Conservation (phyloP, 1,284 basidiomycete species). For the Cryptococcus neoformans region DNA sequence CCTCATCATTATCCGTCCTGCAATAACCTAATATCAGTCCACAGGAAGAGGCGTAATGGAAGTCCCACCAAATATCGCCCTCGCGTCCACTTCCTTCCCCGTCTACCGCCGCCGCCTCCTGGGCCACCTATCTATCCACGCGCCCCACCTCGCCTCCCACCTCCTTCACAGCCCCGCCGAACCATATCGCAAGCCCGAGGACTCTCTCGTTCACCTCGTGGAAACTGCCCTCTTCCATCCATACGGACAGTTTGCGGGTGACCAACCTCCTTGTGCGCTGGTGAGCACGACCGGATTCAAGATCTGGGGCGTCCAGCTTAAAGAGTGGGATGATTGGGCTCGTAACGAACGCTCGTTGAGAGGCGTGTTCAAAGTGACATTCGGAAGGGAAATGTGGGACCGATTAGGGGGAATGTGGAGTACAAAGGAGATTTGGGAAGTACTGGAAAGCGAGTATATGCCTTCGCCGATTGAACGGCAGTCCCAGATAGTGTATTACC, state of each 20-base stretch:
- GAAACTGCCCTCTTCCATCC: neutral
- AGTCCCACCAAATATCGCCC: neutral
- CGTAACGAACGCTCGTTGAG: neutral
- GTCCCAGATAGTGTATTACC: neutral
- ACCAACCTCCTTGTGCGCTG: neutral
- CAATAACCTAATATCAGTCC: too few relatives aligned
- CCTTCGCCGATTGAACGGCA: constrained; percentile 1
- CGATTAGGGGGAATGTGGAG: neutral
- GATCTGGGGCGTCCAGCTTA: neutral
- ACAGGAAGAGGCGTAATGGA: too few relatives aligned
- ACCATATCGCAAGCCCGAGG: neutral
- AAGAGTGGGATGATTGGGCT: neutral
- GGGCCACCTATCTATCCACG: neutral
- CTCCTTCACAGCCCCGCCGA: neutral
- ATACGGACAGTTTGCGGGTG: neutral
- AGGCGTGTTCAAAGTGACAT: neutral
- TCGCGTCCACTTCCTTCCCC: neutral
- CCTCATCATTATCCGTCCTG: too few relatives aligned
- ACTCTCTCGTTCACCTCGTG: neutral
- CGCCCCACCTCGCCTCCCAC: neutral
- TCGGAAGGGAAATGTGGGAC: neutral
- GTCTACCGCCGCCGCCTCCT: neutral
- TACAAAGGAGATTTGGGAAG: neutral
- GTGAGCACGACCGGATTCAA: neutral
- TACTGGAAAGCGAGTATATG: neutral